Conservation (phyloP, 1,284 basidiomycete genomes). For the Rhodotorula sp. region DNA sequence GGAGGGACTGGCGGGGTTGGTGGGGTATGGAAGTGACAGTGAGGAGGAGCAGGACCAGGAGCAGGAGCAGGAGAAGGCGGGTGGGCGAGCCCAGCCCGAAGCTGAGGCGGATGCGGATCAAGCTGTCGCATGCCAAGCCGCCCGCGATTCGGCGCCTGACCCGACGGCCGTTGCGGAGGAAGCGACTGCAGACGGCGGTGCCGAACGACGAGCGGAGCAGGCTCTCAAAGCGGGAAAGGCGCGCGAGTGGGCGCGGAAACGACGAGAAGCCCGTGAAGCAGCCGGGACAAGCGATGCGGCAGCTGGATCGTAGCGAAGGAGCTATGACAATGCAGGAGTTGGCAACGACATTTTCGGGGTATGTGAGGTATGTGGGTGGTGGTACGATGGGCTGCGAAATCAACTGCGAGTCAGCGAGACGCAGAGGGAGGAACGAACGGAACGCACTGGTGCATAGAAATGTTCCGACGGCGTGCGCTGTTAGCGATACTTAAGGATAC, state of each 20-base stretch:
- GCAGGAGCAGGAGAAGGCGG: neutral
- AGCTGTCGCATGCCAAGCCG: neutral
- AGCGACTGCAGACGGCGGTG: neutral
- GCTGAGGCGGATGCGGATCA: neutral
- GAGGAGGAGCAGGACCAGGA: neutral
- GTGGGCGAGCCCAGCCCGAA: neutral
- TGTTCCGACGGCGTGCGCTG: no score
- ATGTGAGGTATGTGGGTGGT: no score
- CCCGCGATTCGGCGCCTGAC: neutral
- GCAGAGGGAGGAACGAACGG: no score
- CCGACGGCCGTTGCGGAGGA: neutral
- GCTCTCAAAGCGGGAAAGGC: conserved; percentile 6
- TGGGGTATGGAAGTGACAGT: conserved; percentile 28
- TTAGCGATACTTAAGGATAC: neutral
- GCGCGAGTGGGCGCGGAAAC: conserved; percentile 19
- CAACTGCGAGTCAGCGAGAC: no score
- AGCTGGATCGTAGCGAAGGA: no score
- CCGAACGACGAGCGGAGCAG: conserved; percentile 3
- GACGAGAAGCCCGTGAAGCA: conserved; percentile 13
- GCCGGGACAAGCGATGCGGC: neutral
- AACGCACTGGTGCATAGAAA: no score
- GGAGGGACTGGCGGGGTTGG: conserved; percentile 6
- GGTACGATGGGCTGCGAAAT: no score
- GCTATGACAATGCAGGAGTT: no score
- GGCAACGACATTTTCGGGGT: no score